Base-by-base conservation (phyloP, 495 filamentous ascomycete genomes). In the Penicillium antarcticum region DNA sequence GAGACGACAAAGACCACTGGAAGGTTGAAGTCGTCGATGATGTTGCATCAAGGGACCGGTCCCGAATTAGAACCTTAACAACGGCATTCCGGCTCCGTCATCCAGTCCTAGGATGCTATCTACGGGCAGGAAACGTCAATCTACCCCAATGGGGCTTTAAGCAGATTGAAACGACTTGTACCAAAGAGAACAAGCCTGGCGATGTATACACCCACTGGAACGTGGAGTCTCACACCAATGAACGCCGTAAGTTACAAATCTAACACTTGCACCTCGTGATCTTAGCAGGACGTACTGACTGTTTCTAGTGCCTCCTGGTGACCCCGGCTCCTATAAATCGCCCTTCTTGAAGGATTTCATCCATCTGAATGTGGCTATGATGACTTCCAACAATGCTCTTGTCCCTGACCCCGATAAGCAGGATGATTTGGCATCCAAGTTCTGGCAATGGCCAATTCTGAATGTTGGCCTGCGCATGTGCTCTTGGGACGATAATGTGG, bases 121-220 rank as follows among this genome's bases (percentile, higher is more conserved):
- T 98, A 19, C 85, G 95, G 48, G 94, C 94, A 48, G 95, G 92
- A 55, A 98, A 96, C 60, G 87, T 91, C 61, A 97, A 97, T 68
- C 80, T 98, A 47, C 94, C 94, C 18, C 94, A 97, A 63, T 98
- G 94, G 94, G 94, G 94, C 52, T 98, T 98, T 81, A 98, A 98
- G 76, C 94, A 98, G 69, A 97, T 97, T 59, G 94, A 98, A 73
- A 90, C 91, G 19, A 96, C 91, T 14, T 98, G 94, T 70, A 81
- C 82, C 52, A 97, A 97, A 76, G 85, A 88, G 56, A 97, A 97
- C 74, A 92, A 92, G 61, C 90, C 91, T 1, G 76, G 83, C 24
- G 94, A 98, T 69, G 81, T 90, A 51, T 97, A 95, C 66, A 97
- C 94, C 11, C 94, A 98, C 76, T 98, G 94, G 94, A 98, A 98